These are phyloP conservation scores for Pythium inflatum DNA, from an alignment of 352 stramenopile species.

Conservation along the genomic window DNA sequence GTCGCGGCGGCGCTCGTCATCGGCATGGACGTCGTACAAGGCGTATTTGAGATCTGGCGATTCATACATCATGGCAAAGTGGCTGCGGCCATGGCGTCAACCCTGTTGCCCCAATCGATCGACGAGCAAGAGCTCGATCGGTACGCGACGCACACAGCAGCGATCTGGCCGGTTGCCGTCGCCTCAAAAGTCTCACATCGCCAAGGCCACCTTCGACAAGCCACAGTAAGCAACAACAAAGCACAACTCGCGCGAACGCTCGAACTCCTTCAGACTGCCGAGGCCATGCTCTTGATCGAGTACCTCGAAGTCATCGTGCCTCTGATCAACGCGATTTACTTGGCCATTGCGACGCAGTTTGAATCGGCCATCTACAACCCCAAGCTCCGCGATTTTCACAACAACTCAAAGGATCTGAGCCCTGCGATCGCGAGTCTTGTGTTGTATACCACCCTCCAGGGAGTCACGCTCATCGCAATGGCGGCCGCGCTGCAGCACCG, in stretches of 20 bases:
- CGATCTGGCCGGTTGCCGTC: too few relatives aligned
- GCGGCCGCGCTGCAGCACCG: constrained; percentile 6
- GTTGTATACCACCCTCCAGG: background rate
- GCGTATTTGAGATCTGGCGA: constrained; percentile 10
- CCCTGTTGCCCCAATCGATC: background rate
- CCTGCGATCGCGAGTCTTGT: constrained; percentile 31
- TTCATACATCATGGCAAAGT: constrained; percentile 3
- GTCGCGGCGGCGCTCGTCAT: constrained; percentile 23
- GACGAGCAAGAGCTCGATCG: too few relatives aligned
- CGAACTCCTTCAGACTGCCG: constrained; percentile 8
- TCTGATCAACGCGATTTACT: constrained; percentile 7
- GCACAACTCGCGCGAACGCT: constrained; percentile 1
- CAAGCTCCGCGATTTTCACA: constrained; percentile 67
- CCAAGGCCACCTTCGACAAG: too few relatives aligned
- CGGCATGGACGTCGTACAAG: constrained; percentile 21
- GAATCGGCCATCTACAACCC: constrained; percentile 45
- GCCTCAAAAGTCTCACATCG: too few relatives aligned
- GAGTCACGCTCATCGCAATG: background rate
- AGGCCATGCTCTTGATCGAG: constrained; percentile 25
- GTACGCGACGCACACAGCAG: too few relatives aligned
- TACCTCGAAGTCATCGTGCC: constrained; percentile 23
- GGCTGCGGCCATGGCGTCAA: background rate
- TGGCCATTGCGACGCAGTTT: background rate
- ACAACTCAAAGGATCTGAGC: constrained; percentile 37
- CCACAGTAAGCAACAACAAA: background rate